phyloP scores from a whole-genome alignment of 345 rosid species.

The Microcos paniculata region DNA sequence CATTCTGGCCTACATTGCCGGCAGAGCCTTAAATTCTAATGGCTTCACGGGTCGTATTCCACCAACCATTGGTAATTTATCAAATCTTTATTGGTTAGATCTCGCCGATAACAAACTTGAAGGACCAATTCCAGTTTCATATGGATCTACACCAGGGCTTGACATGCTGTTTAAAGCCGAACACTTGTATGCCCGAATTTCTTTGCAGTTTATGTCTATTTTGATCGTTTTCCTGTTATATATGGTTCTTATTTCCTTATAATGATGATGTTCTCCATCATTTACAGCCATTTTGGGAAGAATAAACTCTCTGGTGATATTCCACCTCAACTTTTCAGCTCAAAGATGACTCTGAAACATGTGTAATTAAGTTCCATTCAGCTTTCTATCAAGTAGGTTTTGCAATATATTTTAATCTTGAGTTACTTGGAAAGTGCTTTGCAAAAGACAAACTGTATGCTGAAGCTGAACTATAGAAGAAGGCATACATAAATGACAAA shows the following conservation, averaged over 20 bases:
- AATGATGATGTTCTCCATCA: conserved; percentile 12
- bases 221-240: not conserved
- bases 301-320: conserved; percentile 68
- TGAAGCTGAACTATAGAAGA: not conserved
- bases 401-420: not conserved
- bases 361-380: conserved; percentile 58
- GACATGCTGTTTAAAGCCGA: conserved; percentile 61
- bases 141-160: conserved; percentile 69
- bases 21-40: conserved; percentile 81
- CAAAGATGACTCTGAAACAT: conserved; percentile 67
- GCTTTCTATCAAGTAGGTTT: not conserved
- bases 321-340: conserved; percentile 63
- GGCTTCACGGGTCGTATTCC: conserved; percentile 72
- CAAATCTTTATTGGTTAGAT: conserved; percentile 77
- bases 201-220: not conserved
- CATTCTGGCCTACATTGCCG: conserved; percentile 12
- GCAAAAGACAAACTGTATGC: not conserved
- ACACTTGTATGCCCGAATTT: conserved; percentile 70
- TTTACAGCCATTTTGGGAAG: conserved; percentile 82
- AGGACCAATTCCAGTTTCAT: conserved; percentile 77
- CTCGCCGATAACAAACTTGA: conserved; percentile 71
- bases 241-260: not conserved
- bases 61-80: conserved; percentile 60
- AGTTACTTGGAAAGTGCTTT: not conserved
- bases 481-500: too few relatives aligned